Evolutionary conservation across 352 stramenopile genomes (phyloP).

Genomic region (Globisporangium nagaii): DNA sequence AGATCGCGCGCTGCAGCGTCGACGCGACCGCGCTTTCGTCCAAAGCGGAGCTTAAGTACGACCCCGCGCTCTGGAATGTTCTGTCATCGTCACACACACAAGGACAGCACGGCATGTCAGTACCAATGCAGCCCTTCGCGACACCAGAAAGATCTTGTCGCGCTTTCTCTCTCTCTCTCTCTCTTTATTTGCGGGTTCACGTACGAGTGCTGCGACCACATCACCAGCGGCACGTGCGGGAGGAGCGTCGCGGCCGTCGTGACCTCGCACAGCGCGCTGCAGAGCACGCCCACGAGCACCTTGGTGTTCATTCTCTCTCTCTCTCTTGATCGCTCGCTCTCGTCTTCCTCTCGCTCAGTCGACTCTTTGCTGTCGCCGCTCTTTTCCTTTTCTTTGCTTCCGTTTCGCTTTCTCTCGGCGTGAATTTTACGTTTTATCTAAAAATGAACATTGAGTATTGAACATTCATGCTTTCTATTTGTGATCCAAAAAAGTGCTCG

Average conservation of each 20-base stretch:
- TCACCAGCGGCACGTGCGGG: slow-evolving; percentile 48
- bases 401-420: slow-evolving; percentile 5
- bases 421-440: too few species aligned
- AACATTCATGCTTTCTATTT: too few species aligned
- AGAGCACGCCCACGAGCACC: slow-evolving; percentile 11
- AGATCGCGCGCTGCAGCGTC: slow-evolving; percentile 16
- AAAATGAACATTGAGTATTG: too few species aligned
- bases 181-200: slow-evolving; percentile 9
- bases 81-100: slow-evolving; percentile 14
- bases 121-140: slow-evolving; percentile 4
- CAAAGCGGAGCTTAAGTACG: slow-evolving; percentile 43
- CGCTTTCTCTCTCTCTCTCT: background rate
- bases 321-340: slow-evolving; percentile 12
- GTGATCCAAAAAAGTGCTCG: too few species aligned
- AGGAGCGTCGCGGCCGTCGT: slow-evolving; percentile 21
- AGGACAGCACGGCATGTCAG: background rate
- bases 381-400: slow-evolving; percentile 19
- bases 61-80: slow-evolving; percentile 33
- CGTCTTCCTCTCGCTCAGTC: slow-evolving; percentile 5
- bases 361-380: background rate
- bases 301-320: slow-evolving; percentile 25
- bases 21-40: slow-evolving; percentile 32
- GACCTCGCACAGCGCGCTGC: slow-evolving; percentile 18
- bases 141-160: background rate
- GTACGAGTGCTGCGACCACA: slow-evolving; percentile 66